These are phyloP conservation scores for Phytopythium litorale DNA, from an alignment of 352 stramenopile species.

Conservation along the genomic window DNA sequence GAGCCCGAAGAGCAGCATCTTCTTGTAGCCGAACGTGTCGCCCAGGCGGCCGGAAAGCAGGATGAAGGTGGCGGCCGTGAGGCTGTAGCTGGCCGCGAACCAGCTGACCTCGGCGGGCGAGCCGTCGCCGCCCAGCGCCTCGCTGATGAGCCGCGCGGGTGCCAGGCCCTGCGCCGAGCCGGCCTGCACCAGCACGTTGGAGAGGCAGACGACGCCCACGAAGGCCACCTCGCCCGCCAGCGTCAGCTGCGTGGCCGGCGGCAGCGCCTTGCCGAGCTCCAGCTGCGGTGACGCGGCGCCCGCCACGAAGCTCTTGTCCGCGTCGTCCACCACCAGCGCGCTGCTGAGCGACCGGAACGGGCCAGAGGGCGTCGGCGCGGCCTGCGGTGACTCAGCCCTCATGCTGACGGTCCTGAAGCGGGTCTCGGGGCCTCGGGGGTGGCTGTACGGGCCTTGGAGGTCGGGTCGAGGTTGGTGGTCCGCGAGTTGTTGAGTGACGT, in stretches of 20 bases:
- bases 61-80: constrained; percentile 4
- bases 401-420: not conserved
- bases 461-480: no score
- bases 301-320: not conserved
- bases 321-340: not conserved
- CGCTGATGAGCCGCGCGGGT: constrained; percentile 4
- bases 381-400: not conserved
- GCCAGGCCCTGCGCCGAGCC: constrained; percentile 1
- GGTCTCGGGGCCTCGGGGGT: no score
- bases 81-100: constrained; percentile 8
- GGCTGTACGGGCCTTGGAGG: no score
- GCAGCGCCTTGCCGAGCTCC: not conserved
- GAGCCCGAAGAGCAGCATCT: not conserved
- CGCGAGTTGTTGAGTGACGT: no score
- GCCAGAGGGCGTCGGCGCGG: not conserved
- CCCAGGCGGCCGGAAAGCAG: not conserved
- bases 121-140: not conserved
- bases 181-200: constrained; percentile 2
- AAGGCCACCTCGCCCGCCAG: not conserved
- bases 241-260: not conserved
- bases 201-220: constrained; percentile 1
- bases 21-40: constrained; percentile 5
- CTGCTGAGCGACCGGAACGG: constrained; percentile 6
- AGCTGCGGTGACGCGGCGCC: not conserved
- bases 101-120: constrained; percentile 4